phyloP scores from a whole-genome alignment of 164 flowering plant species.

The Akebia trifoliata region DNA sequence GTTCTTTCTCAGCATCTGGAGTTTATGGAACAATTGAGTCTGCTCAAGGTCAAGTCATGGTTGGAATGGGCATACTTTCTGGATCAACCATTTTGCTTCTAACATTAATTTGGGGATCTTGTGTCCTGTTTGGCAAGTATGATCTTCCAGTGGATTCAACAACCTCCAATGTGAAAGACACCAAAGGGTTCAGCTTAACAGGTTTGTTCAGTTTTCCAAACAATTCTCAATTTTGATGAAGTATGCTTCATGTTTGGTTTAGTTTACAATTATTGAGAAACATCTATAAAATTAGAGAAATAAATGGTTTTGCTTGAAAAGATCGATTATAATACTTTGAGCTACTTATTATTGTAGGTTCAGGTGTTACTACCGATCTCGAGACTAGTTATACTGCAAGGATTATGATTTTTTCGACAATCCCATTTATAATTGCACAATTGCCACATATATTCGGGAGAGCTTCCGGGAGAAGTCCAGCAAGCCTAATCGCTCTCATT shows the following conservation, averaged over 20 bases:
- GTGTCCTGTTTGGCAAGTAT: conserved; percentile 71
- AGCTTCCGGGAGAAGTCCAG: conserved; percentile 52
- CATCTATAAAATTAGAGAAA: too few species aligned
- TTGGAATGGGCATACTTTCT: conserved; percentile 89
- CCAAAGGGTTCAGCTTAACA: conserved; percentile 32
- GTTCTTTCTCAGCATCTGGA: conserved; percentile 66
- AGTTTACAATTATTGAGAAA: too few species aligned
- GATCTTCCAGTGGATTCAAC: conserved; percentile 38
- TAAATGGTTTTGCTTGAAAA: too few species aligned
- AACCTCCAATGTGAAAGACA: conserved; percentile 33
- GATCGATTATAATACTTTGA: too few species aligned
- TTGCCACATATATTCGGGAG: conserved; percentile 49
- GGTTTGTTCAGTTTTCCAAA: conserved; percentile 31
- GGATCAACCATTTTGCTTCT: conserved; percentile 94
- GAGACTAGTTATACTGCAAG: conserved; percentile 78
- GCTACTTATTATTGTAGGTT: conserved; percentile 33
- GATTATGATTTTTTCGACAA: conserved; percentile 73
- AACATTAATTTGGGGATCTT: conserved; percentile 82
- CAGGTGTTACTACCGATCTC: conserved; percentile 71
- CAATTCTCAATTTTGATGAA: neutral
- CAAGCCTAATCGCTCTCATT: conserved; percentile 58
- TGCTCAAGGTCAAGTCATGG: conserved; percentile 82
- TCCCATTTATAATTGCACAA: conserved; percentile 80
- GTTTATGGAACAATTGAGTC: conserved; percentile 63
- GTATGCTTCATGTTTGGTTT: too few species aligned